These are phyloP conservation scores for Phytophthora podocarpi DNA, from an alignment of 352 stramenopile species.

Conservation along the genomic window DNA sequence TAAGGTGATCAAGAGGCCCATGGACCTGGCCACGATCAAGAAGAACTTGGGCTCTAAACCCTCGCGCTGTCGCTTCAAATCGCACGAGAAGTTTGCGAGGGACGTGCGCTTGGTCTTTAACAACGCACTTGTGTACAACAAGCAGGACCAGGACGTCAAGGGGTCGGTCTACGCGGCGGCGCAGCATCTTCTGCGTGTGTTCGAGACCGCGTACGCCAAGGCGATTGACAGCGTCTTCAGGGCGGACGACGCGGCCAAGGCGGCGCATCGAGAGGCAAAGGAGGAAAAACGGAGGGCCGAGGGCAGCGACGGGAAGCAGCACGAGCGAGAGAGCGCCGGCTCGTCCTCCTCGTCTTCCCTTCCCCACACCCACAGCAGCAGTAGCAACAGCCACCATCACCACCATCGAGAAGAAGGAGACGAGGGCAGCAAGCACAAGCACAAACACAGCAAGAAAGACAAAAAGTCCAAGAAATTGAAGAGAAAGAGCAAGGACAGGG, in stretches of 20 bases:
- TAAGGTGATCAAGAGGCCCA: constrained; percentile 79
- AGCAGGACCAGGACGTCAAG: constrained; percentile 75
- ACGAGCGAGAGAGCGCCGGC: constrained; percentile 1
- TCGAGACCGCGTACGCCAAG: constrained; percentile 85
- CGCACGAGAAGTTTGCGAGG: constrained; percentile 81
- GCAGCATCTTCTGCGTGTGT: constrained; percentile 79
- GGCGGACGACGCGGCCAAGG: constrained; percentile 39
- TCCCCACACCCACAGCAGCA: constrained; percentile 17
- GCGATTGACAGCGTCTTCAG: constrained; percentile 65
- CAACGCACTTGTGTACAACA: constrained; percentile 83
- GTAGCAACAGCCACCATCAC: constrained; percentile 19
- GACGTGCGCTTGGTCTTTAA: constrained; percentile 87
- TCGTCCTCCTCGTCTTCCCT: constrained; percentile 20
- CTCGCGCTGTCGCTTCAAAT: constrained; percentile 86
- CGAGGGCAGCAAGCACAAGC: constrained; percentile 50
- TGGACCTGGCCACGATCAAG: constrained; percentile 81
- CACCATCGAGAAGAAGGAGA: constrained; percentile 37
- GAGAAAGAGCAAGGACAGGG: constrained; percentile 72
- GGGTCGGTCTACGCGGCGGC: constrained; percentile 81
- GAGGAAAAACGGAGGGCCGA: constrained; percentile 22
- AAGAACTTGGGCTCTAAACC: constrained; percentile 79
- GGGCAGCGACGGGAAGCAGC: background rate
- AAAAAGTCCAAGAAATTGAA: constrained; percentile 81
- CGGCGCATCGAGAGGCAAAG: constrained; percentile 38
- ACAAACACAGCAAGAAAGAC: constrained; percentile 67